Percentiles rank a stretch among this genome's conserved stretches.
Conservation (phyloP, 257 asterid genomes). For the Cruciata laevipes region DNA sequence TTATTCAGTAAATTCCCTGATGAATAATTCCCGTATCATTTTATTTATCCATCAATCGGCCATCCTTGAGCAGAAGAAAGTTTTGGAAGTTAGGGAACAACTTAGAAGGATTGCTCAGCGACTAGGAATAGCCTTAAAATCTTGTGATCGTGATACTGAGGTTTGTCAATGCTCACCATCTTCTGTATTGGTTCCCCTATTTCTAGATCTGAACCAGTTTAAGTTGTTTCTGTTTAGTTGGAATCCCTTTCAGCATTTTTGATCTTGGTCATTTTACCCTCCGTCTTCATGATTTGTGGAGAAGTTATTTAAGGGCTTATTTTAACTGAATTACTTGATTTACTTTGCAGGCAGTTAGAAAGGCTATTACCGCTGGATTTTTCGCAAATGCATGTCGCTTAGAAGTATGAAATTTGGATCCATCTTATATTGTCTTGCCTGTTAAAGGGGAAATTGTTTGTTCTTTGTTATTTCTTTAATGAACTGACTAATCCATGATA, state of each 20-base stretch:
- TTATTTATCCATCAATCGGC: neutral
- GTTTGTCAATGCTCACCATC: conserved; percentile 24
- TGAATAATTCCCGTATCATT: neutral
- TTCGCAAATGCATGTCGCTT: conserved; percentile 87
- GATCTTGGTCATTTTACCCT: neutral
- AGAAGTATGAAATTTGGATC: conserved; percentile 36
- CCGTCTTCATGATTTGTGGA: neutral
- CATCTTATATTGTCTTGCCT: neutral
- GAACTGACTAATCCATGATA: conserved; percentile 6
- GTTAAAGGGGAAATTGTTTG: neutral
- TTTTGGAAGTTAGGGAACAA: conserved; percentile 69
- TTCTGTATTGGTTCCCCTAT: conserved; percentile 11
- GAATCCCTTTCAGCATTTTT: neutral
- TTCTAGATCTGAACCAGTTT: conserved; percentile 4
- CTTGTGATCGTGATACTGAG: conserved; percentile 78
- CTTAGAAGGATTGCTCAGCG: conserved; percentile 70
- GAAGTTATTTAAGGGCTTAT: neutral
- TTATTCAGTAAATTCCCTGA: neutral
- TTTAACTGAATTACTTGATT: neutral
- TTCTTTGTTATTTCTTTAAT: conserved; percentile 1
- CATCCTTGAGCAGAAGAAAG: conserved; percentile 58
- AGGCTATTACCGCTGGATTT: conserved; percentile 85
- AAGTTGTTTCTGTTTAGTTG: neutral
- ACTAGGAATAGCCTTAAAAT: conserved; percentile 66
- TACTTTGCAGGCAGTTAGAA: conserved; percentile 68